Base-by-base conservation (phyloP, 306 rosid genomes). In the Vigna reflexopilosa region DNA sequence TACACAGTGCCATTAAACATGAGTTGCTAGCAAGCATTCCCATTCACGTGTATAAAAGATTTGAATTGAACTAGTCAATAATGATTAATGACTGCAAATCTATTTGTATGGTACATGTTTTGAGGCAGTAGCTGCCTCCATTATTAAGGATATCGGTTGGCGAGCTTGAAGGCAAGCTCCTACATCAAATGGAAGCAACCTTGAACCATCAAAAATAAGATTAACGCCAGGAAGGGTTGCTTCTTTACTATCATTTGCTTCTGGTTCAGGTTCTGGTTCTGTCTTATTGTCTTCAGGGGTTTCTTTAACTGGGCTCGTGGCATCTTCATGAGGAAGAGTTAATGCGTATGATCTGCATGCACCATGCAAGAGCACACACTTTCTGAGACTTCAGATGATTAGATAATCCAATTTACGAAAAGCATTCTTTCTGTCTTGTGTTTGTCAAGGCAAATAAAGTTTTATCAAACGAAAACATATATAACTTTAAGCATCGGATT, bases 151-250 rank as follows among this genome's bases (percentile, higher is more conserved):
- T 82, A 91, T 88, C 22, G 94, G 91, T 77, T 88, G 99, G 77
- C 97, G 93, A 76, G 94, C 99, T 84, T 93, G 99, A 66, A 90
- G 91, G 81, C 99, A 95, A 83, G 98, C 99, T 68, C 96, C 89
- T 72, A 95, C 85, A 54, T 95, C 99, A 16, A 95, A 93, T 42
- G 91, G 98, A 81, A 86, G 96, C 87, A 95, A 84, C 86, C 83
- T 88, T 20, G 91, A 89, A 78, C 98, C 99, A 80, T 95, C 97
- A 72, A 93, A 95, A 69, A 95, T 82, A 82, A 95, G 92, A 86
- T 91, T 95, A 51, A 91, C 94, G 30, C 97, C 98, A 6, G 98
- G 99, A 80, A 93, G 96, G 79, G 85, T 83, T 24, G 88, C 90
- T 72, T 95, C 98, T 91, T 86, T 89, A 78, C 90, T 91, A 70